Percentiles rank a stretch among this genome's conserved stretches.
Conservation (phyloP, 1,284 basidiomycete genomes). For the Pterulicium gracile region DNA sequence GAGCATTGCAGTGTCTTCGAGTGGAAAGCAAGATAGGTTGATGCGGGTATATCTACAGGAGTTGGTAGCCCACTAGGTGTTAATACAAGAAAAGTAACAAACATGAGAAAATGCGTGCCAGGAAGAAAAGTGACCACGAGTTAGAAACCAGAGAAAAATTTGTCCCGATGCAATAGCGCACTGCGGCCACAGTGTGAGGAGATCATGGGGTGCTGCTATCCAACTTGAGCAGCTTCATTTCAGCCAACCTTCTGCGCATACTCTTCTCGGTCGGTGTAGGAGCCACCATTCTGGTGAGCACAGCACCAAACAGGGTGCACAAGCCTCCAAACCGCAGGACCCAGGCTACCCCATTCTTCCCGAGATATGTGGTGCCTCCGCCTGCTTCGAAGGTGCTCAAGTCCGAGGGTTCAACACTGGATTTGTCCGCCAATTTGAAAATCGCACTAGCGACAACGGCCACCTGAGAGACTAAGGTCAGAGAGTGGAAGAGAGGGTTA, state of each 20-base stretch:
- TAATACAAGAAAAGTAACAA: too few relatives aligned
- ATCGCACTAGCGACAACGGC: slow-evolving; percentile 84
- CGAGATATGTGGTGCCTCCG: slow-evolving; percentile 51
- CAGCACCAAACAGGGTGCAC: slow-evolving; percentile 64
- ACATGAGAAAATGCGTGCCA: too few relatives aligned
- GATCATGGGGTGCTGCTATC: too few relatives aligned
- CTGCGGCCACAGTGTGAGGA: too few relatives aligned
- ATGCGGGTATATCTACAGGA: too few relatives aligned
- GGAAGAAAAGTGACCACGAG: too few relatives aligned
- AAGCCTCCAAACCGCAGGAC: slow-evolving; percentile 87
- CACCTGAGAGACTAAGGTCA: slow-evolving; percentile 42
- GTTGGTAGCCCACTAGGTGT: too few relatives aligned
- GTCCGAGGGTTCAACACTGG: slow-evolving; percentile 21
- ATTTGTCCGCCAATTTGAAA: slow-evolving; percentile 70
- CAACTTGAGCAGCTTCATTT: slow-evolving; percentile 61
- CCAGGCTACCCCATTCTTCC: slow-evolving; percentile 87
- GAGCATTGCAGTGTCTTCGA: too few relatives aligned
- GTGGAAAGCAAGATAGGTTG: too few relatives aligned
- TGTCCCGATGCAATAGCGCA: too few relatives aligned
- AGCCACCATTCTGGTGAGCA: slow-evolving; percentile 69
- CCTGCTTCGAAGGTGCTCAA: too few relatives aligned
- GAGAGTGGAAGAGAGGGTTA: slow-evolving; percentile 1
- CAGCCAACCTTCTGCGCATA: slow-evolving; percentile 70
- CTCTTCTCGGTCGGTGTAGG: slow-evolving; percentile 84
- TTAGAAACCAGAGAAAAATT: too few relatives aligned